phyloP scores from a whole-genome alignment of 192 early-diverging fungal genomes.

The Coemansia guatemalensis region DNA sequence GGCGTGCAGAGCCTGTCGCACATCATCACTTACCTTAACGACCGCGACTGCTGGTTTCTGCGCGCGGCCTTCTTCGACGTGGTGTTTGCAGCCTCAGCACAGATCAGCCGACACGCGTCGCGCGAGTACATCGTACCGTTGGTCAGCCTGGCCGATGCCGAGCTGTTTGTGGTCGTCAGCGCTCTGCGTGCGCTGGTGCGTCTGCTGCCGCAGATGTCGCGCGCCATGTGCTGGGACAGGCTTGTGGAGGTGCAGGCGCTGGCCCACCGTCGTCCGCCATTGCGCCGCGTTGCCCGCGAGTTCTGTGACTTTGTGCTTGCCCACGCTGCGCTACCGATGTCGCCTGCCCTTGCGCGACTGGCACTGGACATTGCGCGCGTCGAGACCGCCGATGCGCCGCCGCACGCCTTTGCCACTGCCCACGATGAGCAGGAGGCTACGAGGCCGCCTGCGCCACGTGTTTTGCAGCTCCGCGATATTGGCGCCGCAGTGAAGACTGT shows the following conservation, averaged over 20 bases:
- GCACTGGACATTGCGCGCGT: constrained; percentile 31
- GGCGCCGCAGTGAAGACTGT: constrained; percentile 44
- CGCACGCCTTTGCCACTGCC: neutral
- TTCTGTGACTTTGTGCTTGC: constrained; percentile 35
- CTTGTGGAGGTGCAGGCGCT: constrained; percentile 41
- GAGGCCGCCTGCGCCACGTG: constrained; percentile 2
- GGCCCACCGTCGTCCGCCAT: constrained; percentile 6
- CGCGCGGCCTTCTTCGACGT: constrained; percentile 94
- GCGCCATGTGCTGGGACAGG: constrained; percentile 49
- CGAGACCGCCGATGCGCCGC: neutral
- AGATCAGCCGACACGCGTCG: constrained; percentile 81
- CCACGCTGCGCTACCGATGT: constrained; percentile 30
- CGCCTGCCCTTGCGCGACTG: constrained; percentile 14
- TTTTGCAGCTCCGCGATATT: constrained; percentile 34
- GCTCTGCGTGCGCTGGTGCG: constrained; percentile 80
- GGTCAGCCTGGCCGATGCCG: constrained; percentile 85
- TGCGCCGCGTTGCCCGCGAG: constrained; percentile 25
- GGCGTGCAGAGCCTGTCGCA: constrained; percentile 85
- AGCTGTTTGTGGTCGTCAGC: constrained; percentile 91
- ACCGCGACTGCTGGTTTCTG: constrained; percentile 86
- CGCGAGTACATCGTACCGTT: constrained; percentile 94
- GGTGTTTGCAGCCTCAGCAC: constrained; percentile 84
- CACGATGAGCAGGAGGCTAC: neutral
- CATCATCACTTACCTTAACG: constrained; percentile 96
- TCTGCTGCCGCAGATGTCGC: constrained; percentile 57